phyloP scores from a whole-genome alignment of 352 stramenopile genomes.

The Phytophthora colocasiae region DNA sequence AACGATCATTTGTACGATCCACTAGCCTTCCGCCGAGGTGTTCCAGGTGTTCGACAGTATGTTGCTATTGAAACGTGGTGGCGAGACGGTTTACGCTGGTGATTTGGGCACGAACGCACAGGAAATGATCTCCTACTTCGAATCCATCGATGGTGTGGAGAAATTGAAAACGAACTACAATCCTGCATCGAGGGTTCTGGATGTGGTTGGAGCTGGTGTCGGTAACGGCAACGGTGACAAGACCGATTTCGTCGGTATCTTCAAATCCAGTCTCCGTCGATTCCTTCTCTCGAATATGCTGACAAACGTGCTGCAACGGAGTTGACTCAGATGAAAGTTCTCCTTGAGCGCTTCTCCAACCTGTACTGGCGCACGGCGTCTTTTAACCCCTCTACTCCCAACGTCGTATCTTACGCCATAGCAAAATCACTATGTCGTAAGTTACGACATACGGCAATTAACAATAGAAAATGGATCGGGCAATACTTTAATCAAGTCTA shows the following conservation, averaged over 20 bases:
- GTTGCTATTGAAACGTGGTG: slow-evolving; percentile 21
- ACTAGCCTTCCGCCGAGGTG: slow-evolving; percentile 20
- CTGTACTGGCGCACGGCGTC: slow-evolving; percentile 25
- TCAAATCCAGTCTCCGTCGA: slow-evolving; percentile 10
- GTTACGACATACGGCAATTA: no score
- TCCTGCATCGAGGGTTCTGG: slow-evolving; percentile 20
- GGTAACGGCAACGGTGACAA: slow-evolving; percentile 6
- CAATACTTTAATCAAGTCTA: no score
- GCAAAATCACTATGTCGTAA: no score
- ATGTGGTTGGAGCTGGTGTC: slow-evolving; percentile 23
- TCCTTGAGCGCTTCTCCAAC: slow-evolving; percentile 15
- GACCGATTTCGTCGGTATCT: slow-evolving; percentile 12
- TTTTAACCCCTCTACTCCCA: no score
- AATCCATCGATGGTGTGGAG: slow-evolving; percentile 19
- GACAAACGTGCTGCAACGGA: slow-evolving; percentile 23
- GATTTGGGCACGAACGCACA: slow-evolving; percentile 14
- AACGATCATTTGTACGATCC: slow-evolving; percentile 20
- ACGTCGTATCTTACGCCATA: no score
- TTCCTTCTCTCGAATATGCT: slow-evolving; percentile 10
- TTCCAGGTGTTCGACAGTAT: slow-evolving; percentile 25
- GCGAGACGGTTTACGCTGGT: slow-evolving; percentile 21
- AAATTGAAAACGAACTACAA: slow-evolving; percentile 9
- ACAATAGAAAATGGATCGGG: no score
- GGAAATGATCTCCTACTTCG: slow-evolving; percentile 23
- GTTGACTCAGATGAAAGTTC: slow-evolving; percentile 25